Percentiles rank a stretch among this genome's conserved stretches.
Conservation (phyloP, 768 basidiomycete genomes). For the Cystobasidium tubakii region DNA sequence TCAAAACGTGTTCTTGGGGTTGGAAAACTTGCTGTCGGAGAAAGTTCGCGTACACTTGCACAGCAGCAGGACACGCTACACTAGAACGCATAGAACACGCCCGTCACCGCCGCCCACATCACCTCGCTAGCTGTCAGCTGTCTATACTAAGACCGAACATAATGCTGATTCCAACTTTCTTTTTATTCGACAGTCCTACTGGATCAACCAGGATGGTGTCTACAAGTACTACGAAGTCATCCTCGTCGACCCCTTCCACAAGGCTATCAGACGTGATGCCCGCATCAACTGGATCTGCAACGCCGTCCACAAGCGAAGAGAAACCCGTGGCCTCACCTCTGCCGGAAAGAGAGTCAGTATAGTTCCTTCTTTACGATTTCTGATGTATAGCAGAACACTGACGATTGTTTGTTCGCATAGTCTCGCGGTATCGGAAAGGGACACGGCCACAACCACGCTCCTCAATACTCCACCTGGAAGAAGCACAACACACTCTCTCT, state of each 20-base stretch:
- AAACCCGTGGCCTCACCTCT: conserved; percentile 93
- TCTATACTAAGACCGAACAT: not conserved
- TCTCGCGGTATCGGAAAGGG: conserved; percentile 98
- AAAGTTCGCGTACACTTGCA: too few species aligned
- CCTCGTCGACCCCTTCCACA: conserved; percentile 89
- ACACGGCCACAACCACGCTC: conserved; percentile 84
- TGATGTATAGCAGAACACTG: too few species aligned
- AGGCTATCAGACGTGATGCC: conserved; percentile 91
- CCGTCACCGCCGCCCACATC: not conserved
- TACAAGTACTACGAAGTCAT: conserved; percentile 76
- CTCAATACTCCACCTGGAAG: conserved; percentile 86
- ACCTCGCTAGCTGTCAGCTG: not conserved
- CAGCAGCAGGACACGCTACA: too few species aligned
- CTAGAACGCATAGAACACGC: not conserved
- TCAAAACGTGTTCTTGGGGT: too few species aligned
- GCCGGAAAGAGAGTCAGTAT: conserved; percentile 79
- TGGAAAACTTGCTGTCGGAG: too few species aligned
- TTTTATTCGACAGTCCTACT: conserved; percentile 64
- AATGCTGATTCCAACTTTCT: not conserved
- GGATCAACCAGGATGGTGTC: conserved; percentile 66
- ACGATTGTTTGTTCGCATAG: too few species aligned
- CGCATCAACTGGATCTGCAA: conserved; percentile 99
- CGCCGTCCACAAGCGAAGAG: conserved; percentile 97
- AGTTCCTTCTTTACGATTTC: not conserved
- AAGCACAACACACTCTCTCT: conserved; percentile 64